Percentiles rank a stretch among this genome's conserved stretches.
These are phyloP conservation scores for Lanmaoa pseudosensibilis DNA, from an alignment of 768 basidiomycete species.

Conservation along the genomic window DNA sequence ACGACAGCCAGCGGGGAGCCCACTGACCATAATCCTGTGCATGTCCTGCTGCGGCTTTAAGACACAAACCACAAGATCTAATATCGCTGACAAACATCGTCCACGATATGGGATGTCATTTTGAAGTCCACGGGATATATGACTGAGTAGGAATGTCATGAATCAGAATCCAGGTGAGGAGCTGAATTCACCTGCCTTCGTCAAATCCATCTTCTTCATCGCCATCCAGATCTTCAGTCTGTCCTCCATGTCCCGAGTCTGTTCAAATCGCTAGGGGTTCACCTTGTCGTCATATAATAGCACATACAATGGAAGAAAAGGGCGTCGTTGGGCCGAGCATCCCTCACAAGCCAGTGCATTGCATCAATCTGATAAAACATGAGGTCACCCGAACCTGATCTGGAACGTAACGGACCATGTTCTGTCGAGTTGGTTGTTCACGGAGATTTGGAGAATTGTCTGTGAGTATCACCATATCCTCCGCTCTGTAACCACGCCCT, in stretches of 20 bases:
- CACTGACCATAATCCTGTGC: conserved; percentile 77
- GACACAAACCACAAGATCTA: neutral
- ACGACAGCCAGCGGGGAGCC: conserved; percentile 83
- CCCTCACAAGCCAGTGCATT: conserved; percentile 90
- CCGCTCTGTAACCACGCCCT: conserved; percentile 57
- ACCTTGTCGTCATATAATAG: neutral
- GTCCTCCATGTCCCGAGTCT: conserved; percentile 96
- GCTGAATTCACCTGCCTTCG: conserved; percentile 49
- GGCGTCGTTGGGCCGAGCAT: conserved; percentile 78
- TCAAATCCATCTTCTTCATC: conserved; percentile 86
- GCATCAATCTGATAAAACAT: conserved; percentile 52
- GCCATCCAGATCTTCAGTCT: conserved; percentile 78
- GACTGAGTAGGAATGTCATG: conserved; percentile 40
- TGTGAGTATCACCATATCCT: conserved; percentile 85
- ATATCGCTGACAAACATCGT: conserved; percentile 64
- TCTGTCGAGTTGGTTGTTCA: conserved; percentile 70
- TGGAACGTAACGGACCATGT: conserved; percentile 58
- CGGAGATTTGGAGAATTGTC: conserved; percentile 69
- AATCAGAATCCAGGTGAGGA: neutral
- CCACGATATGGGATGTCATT: conserved; percentile 73
- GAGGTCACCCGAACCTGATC: neutral
- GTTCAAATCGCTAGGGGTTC: neutral
- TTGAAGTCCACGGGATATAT: conserved; percentile 85
- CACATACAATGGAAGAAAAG: conserved; percentile 85
- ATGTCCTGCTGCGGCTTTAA: conserved; percentile 46